Evolutionary conservation across 306 rosid species (phyloP).

Genomic region (Sesbania bispinosa): DNA sequence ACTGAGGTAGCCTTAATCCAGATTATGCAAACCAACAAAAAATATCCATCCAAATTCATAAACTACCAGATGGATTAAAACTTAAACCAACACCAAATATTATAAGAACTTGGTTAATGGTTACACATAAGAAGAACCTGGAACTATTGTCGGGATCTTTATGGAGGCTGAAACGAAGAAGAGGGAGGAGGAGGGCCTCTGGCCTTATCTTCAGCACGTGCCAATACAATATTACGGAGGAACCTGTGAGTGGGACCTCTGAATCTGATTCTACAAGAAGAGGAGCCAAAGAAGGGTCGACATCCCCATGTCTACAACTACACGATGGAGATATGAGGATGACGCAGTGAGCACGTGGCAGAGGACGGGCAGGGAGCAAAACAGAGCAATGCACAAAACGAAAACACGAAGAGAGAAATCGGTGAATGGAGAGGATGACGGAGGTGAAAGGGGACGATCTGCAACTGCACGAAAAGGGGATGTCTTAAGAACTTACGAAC

Average conservation of each 20-base stretch:
- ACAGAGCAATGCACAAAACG: too few relatives aligned
- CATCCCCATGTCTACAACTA: too few relatives aligned
- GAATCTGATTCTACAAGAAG: slow-evolving; percentile 31
- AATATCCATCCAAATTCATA: slow-evolving; percentile 14
- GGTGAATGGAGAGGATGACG: too few relatives aligned
- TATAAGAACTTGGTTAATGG: too few relatives aligned
- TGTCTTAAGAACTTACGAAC: too few relatives aligned
- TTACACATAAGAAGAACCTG: slow-evolving; percentile 47
- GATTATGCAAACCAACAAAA: slow-evolving; percentile 24
- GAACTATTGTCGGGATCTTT: slow-evolving; percentile 38
- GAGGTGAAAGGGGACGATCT: too few relatives aligned
- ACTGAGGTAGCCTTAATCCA: slow-evolving; percentile 7
- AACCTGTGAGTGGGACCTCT: slow-evolving; percentile 33
- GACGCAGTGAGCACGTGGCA: too few relatives aligned
- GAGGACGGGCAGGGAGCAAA: too few relatives aligned
- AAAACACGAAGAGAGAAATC: too few relatives aligned
- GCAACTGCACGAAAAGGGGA: too few relatives aligned
- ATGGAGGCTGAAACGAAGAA: slow-evolving; percentile 51
- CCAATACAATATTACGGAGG: slow-evolving; percentile 49
- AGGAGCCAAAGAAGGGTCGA: slow-evolving; percentile 37
- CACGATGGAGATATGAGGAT: too few relatives aligned
- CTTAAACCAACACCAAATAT: too few relatives aligned
- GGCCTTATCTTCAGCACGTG: slow-evolving; percentile 74
- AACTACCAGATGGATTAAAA: background rate
- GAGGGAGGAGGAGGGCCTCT: slow-evolving; percentile 29